phyloP scores from a whole-genome alignment of 2,329 filamentous ascomycete species.

The Epichloe sibirici region DNA sequence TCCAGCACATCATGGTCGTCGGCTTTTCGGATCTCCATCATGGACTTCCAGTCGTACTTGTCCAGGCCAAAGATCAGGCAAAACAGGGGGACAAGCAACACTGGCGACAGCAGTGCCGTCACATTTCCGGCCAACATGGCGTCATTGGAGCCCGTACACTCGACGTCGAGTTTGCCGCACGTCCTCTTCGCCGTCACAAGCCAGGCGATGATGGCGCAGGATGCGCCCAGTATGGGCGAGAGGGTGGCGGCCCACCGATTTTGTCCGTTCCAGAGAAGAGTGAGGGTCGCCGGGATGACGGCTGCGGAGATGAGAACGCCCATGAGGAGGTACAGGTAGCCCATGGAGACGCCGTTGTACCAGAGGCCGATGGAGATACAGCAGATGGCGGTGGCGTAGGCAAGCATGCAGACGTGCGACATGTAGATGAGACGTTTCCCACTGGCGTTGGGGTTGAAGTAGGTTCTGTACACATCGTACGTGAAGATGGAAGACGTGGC shows the following conservation, averaged over 20 bases:
- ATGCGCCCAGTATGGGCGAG: conserved; percentile 54
- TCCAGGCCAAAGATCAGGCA: conserved; percentile 48
- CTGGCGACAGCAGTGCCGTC: conserved; percentile 63
- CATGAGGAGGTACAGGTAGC: conserved; percentile 83
- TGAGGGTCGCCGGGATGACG: conserved; percentile 70
- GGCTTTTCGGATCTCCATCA: conserved; percentile 65
- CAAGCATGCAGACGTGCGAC: conserved; percentile 58
- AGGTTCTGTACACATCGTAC: conserved; percentile 80
- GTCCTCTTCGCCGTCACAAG: conserved; percentile 60
- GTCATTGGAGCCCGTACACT: conserved; percentile 67
- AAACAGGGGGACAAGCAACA: conserved; percentile 64
- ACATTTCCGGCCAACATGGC: conserved; percentile 86
- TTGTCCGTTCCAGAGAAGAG: conserved; percentile 70
- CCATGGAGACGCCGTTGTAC: conserved; percentile 71
- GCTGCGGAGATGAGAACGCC: conserved; percentile 80
- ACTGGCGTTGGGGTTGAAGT: conserved; percentile 65
- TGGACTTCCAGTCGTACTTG: conserved; percentile 77
- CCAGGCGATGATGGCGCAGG: conserved; percentile 59
- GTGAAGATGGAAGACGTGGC: conserved; percentile 79
- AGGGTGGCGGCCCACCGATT: conserved; percentile 59
- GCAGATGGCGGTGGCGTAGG: conserved; percentile 66
- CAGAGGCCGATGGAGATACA: conserved; percentile 63
- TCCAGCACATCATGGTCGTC: conserved; percentile 65
- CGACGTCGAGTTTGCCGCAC: conserved; percentile 56
- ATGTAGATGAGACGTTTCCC: conserved; percentile 70